Evolutionary conservation across 495 filamentous ascomycete genomes (phyloP).

Genomic region (Penicillium mononematosum): DNA sequence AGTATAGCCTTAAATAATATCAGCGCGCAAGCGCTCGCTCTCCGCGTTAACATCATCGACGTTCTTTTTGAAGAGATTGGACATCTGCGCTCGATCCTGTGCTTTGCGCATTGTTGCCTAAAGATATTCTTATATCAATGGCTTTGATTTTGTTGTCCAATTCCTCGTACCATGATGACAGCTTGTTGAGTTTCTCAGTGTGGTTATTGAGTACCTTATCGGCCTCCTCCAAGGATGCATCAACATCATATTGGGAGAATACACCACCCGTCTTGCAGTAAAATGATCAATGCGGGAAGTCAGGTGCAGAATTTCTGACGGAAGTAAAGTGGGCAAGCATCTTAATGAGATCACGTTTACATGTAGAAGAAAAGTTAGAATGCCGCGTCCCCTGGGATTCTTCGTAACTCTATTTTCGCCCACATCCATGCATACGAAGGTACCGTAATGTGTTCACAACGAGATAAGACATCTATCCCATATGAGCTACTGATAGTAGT

Average conservation of each 20-base stretch:
- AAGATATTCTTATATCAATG: not conserved
- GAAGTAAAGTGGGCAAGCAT: no score
- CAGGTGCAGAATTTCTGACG: not conserved
- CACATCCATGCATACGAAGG: not conserved
- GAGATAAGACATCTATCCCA: no score
- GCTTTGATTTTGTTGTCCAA: not conserved
- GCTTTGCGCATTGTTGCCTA: not conserved
- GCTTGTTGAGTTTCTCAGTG: not conserved
- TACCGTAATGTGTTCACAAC: no score
- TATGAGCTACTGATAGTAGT: no score
- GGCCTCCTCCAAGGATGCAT: no score
- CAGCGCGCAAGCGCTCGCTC: not conserved
- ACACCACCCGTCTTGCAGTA: not conserved
- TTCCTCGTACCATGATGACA: not conserved
- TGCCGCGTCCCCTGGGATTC: not conserved
- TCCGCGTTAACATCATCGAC: not conserved
- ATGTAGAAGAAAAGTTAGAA: not conserved
- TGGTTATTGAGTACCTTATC: not conserved
- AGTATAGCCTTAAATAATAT: not conserved
- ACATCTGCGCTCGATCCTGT: not conserved
- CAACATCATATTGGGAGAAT: not conserved
- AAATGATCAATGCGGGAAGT: not conserved
- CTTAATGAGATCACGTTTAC: not conserved
- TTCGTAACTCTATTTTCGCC: not conserved
- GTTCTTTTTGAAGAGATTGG: not conserved